Base-by-base conservation (phyloP, 495 filamentous ascomycete species). In the Lophium mytilinum region DNA sequence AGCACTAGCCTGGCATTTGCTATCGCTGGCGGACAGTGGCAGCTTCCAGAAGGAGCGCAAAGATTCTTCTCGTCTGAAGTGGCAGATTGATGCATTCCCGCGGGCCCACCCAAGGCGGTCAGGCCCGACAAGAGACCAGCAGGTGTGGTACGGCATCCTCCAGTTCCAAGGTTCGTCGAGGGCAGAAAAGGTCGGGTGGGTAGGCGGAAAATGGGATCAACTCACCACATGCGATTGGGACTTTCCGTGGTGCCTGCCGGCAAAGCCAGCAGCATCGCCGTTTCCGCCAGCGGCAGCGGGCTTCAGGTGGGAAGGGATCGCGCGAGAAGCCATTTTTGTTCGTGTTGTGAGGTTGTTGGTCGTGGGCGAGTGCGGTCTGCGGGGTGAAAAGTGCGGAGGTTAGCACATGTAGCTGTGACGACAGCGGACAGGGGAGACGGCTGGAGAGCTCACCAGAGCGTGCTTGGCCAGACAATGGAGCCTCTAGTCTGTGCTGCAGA, bases 221-320 rank as follows among this genome's bases (percentile, higher is more conserved):
- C 90, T 84, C 75, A 95, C 91, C 87, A 96, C 88, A 73, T 95
- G 90, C 37, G 89, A 94, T 69, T 91, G 88, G 52, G 89, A 85
- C 81, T 96, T 96, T 65, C 89, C 90, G 73, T 96, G 91, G 69
- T 95, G 90, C 74, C 88, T 88, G 56, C 74, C 72, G 63, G 80
- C 76, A 62, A 78, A 78, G 68, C 73, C 68, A 18, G n/a, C 58
- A 59, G 37, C 54, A 24, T 48, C 56, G 46, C 78, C 76, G 62
- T 83, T 84, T 60, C 79, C 78, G 55, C 71, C 77, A 33, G 71
- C 72, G 19, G 72, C 74, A 48, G 76, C 75, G 48, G 81, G 75
- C 77, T 86, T 88, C 58, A 96, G 81, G 76, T 94, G 91, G 15
- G 85, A 72, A 53, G 90, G 90, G 46, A 96, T 72, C 9, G 86